Evolutionary conservation across 768 basidiomycete species (phyloP), one percentile per base, ranked within the genome.

Genomic region (Suillus paluster): DNA sequence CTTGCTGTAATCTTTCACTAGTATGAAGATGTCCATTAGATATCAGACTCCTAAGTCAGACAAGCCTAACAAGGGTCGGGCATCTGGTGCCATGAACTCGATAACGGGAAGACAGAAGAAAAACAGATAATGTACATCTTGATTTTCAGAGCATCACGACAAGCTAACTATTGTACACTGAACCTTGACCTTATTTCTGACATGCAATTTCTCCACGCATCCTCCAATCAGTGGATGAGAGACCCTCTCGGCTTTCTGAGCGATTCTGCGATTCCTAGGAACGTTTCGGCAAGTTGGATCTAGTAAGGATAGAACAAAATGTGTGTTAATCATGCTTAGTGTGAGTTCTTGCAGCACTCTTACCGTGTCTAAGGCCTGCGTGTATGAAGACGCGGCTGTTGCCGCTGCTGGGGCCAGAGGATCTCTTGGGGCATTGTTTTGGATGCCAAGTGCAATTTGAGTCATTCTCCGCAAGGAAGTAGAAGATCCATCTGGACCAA

Each of bases 211-310:
- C 30, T 6, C 30, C 30, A 30, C 30, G 30, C 30, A 30, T 34
- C 33, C 14, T 19, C 23, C 9, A 14, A 44, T 71, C 66, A 69
- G 63, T 70, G 71, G 63, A 86, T 68, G 58, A 87, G 68, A 21
- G 80, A 77, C 1, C 82, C 86, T 66, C 86, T 73, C 5, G 86
- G 82, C 66, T 84, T 88, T 64, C 78, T 77, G 71, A 88, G 68
- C 1, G 86, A 85, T 57, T 85, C 83, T 0, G 85, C 85, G 58
- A 87, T 79, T 34, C 80, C 81, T 25, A 87, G 67, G 78, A 88
- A 87, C 3, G 86, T 83, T 66, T 86, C 77, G 1, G 86, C 81
- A 11, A 87, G 78, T 61, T 78, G 80, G 14, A 86, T 77, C 86
- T 87, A 36, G 12, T 27, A n/a, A n/a, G n/a, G 46, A 64, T 57